phyloP scores from a whole-genome alignment of 2,329 filamentous ascomycete species.

The Stachybotrys chartarum region DNA sequence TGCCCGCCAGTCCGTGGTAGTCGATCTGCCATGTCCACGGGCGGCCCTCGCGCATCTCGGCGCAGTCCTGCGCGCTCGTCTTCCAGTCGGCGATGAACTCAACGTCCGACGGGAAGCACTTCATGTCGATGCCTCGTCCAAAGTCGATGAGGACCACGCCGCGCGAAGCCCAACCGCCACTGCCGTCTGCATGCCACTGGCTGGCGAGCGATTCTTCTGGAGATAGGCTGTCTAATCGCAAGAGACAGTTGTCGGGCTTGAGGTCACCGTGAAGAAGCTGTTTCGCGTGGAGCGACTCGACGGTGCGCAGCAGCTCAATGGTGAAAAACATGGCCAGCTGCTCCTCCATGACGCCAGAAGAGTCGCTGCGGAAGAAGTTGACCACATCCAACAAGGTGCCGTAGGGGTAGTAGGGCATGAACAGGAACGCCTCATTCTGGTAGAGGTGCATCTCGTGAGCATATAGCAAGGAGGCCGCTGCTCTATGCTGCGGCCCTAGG shows the following conservation, averaged over 20 bases:
- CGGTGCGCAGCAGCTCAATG: conserved; percentile 81
- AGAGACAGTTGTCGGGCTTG: conserved; percentile 90
- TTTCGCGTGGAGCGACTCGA: conserved; percentile 77
- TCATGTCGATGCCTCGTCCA: conserved; percentile 90
- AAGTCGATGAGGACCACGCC: conserved; percentile 91
- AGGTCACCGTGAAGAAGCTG: conserved; percentile 85
- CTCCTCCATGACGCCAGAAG: conserved; percentile 77
- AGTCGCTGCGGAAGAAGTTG: conserved; percentile 72
- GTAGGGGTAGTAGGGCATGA: conserved; percentile 82
- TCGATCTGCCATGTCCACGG: conserved; percentile 98
- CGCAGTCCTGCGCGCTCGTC: conserved; percentile 78
- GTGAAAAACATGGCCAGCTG: conserved; percentile 90
- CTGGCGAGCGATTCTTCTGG: conserved; percentile 41
- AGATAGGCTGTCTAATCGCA: conserved; percentile 60
- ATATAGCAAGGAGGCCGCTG: conserved; percentile 68
- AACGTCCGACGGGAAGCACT: conserved; percentile 66
- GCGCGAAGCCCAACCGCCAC: conserved; percentile 70
- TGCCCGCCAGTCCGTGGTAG: conserved; percentile 86
- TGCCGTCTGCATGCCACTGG: conserved; percentile 67
- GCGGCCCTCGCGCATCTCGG: conserved; percentile 87
- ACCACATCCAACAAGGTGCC: conserved; percentile 93
- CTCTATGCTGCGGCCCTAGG: conserved; percentile 63
- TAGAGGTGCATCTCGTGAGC: conserved; percentile 91
- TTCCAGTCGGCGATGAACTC: conserved; percentile 94
- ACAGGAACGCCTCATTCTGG: conserved; percentile 79